phyloP scores from a whole-genome alignment of 345 rosid genomes.

The Eucalyptus cloeziana region DNA sequence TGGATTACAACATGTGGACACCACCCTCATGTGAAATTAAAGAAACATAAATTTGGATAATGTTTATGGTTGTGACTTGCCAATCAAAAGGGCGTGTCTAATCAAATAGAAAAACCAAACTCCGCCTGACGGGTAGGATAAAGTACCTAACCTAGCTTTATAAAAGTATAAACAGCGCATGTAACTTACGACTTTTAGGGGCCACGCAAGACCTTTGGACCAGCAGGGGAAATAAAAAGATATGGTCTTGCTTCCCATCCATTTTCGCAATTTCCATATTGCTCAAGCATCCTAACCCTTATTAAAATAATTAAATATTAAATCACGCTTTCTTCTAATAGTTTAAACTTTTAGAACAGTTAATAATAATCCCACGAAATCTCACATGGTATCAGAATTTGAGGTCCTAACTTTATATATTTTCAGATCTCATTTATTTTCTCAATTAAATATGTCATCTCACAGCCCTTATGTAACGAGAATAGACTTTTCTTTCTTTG shows the following conservation, averaged over 20 bases:
- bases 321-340: no score
- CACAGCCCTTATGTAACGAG: neutral
- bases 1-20: no score
- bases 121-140: neutral
- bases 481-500: neutral
- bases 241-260: neutral
- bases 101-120: neutral
- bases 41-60: no score
- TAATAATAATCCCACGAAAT: no score
- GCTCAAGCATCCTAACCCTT: neutral
- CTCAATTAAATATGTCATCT: no score
- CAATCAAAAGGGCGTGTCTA: no score
- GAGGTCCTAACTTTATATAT: no score
- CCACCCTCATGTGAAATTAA: no score
- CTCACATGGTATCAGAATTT: accelerated
- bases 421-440: no score
- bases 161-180: neutral
- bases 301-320: no score
- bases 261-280: neutral
- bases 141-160: neutral
- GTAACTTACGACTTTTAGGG: neutral
- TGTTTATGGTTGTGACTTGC: no score
- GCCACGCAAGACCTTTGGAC: neutral
- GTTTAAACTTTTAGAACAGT: no score
- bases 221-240: neutral